A percentile compares a stretch with the other conserved stretches of the same genome.
These are phyloP conservation scores for Melanogaster broomeanus DNA, from an alignment of 768 basidiomycete genomes.

Conservation along the genomic window DNA sequence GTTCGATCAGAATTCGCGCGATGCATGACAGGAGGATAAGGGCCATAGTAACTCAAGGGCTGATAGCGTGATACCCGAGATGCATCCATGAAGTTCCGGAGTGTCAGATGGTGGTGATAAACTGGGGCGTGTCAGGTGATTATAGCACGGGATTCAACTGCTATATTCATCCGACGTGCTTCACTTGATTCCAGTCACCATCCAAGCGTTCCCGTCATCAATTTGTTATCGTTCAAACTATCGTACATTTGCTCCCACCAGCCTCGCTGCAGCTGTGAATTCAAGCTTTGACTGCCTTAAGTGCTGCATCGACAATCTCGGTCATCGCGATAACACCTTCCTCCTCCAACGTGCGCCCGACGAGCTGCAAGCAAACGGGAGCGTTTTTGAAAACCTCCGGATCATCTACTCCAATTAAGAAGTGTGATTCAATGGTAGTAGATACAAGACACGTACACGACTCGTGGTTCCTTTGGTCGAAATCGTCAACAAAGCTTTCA, in stretches of 20 bases:
- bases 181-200: too few relatives aligned
- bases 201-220: too few relatives aligned
- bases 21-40: constrained; percentile 11
- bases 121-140: too few relatives aligned
- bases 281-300: constrained; percentile 31
- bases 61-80: too few relatives aligned
- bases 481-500: constrained; percentile 46
- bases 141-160: too few relatives aligned
- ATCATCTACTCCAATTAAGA: constrained; percentile 44
- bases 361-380: constrained; percentile 65
- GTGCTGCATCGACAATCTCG: constrained; percentile 60
- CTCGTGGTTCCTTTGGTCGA: constrained; percentile 52
- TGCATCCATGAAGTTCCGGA: too few relatives aligned
- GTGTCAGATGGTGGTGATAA: too few relatives aligned
- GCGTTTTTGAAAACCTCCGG: constrained; percentile 56
- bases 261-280: background rate
- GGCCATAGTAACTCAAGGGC: too few relatives aligned
- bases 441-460: constrained; percentile 45
- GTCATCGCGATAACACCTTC: constrained; percentile 72
- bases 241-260: background rate
- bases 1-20: background rate
- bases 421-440: background rate
- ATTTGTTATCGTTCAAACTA: too few relatives aligned
- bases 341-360: constrained; percentile 72
- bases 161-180: too few relatives aligned